phyloP scores from a whole-genome alignment of 225 moss, liverwort and hornwort genomes.

The Physcomitrium patens region DNA sequence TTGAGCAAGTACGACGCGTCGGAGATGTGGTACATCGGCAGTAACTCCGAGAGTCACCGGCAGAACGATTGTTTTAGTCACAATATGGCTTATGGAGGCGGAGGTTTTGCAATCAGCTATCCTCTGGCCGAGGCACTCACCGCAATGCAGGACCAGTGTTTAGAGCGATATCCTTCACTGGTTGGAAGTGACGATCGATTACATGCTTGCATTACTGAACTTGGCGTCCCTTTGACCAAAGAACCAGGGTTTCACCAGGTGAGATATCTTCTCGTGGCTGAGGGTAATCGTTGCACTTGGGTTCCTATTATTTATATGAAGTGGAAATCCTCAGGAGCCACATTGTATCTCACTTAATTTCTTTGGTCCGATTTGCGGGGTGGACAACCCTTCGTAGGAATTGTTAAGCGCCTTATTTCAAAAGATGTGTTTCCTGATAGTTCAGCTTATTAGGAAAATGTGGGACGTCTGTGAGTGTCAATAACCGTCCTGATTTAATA shows the following conservation, averaged over 20 bases:
- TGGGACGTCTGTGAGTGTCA: not conserved
- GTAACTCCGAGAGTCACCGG: slow-evolving; percentile 81
- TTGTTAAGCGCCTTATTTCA: not conserved
- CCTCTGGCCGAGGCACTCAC: slow-evolving; percentile 70
- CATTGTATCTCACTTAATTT: not conserved
- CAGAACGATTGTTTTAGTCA: slow-evolving; percentile 85
- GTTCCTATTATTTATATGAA: not conserved
- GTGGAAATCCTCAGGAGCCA: not conserved
- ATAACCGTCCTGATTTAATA: not conserved
- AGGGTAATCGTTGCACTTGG: not conserved
- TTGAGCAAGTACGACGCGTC: slow-evolving; percentile 91
- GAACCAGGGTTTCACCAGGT: slow-evolving; percentile 96
- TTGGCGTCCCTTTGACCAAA: slow-evolving; percentile 82
- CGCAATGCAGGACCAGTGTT: slow-evolving; percentile 82
- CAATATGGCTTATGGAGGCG: slow-evolving; percentile 92
- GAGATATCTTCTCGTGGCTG: not conserved
- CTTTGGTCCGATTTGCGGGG: not conserved
- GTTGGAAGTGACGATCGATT: slow-evolving; percentile 95
- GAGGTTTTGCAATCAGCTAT: slow-evolving; percentile 95
- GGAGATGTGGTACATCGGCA: slow-evolving; percentile 94
- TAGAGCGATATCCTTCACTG: slow-evolving; percentile 79
- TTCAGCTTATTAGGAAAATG: not conserved
- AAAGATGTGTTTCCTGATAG: not conserved
- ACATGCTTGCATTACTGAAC: slow-evolving; percentile 88
- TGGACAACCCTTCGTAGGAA: not conserved